Percentiles rank a stretch among this genome's conserved stretches.
Conservation (phyloP, 768 basidiomycete genomes). For the Tulasnella sp. region DNA sequence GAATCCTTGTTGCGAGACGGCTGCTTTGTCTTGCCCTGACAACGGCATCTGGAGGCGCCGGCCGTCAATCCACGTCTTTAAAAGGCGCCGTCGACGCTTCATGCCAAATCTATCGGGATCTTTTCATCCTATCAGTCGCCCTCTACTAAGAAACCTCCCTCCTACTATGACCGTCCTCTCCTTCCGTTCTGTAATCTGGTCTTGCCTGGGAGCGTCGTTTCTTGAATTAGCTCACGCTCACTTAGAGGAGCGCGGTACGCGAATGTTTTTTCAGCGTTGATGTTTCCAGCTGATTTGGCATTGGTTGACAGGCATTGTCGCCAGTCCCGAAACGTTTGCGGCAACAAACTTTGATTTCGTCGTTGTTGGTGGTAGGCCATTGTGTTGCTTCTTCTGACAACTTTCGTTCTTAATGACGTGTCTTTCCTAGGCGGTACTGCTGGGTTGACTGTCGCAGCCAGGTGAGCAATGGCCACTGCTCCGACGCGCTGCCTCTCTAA, state of each 20-base stretch:
- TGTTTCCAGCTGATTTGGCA: not conserved
- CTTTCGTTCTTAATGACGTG: not conserved
- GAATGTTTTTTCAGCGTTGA: not conserved
- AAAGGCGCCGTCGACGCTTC: not conserved
- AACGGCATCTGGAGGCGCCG: not conserved
- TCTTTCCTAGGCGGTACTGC: conserved; percentile 20
- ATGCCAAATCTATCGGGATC: not conserved
- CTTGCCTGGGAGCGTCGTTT: not conserved
- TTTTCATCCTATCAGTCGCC: conserved; percentile 3
- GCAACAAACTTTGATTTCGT: conserved; percentile 3
- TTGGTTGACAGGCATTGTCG: not conserved
- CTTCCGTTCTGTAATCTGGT: not conserved
- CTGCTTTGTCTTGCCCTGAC: not conserved
- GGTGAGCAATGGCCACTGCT: not conserved
- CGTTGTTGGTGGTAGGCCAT: conserved; percentile 10
- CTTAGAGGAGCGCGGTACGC: not conserved
- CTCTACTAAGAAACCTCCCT: not conserved
- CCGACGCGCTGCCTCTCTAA: not conserved
- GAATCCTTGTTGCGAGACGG: not conserved
- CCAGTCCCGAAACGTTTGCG: conserved; percentile 1
- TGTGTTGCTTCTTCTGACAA: not conserved
- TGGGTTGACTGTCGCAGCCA: conserved; percentile 17
- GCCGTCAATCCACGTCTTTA: not conserved
- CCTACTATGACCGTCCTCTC: not conserved
- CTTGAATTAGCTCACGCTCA: not conserved